Percentiles rank a stretch among this genome's conserved stretches.
Evolutionary conservation across 2,329 filamentous ascomycete genomes (phyloP).

Genomic region (Monosporascus sp.): DNA sequence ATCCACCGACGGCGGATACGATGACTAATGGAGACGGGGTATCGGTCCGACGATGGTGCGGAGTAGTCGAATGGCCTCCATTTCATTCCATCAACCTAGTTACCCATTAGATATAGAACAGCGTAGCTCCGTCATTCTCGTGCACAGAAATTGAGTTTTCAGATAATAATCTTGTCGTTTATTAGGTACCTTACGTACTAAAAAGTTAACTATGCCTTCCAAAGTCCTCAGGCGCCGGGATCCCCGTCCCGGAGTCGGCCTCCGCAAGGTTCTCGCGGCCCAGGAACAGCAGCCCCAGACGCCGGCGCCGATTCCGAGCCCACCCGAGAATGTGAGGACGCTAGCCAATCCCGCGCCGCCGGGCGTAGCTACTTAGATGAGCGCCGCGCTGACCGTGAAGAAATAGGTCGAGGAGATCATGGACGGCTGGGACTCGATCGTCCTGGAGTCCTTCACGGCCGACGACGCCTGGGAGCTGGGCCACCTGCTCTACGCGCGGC

Average conservation of each 20-base stretch:
- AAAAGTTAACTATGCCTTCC: not conserved
- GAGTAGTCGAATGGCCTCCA: no score
- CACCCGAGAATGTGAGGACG: constrained; percentile 7
- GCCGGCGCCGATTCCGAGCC: constrained; percentile 8
- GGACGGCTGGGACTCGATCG: constrained; percentile 38
- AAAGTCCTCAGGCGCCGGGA: not conserved
- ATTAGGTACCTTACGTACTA: no score
- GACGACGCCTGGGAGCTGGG: constrained; percentile 63
- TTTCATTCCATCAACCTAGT: no score
- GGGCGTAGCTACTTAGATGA: not conserved
- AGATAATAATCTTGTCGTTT: no score
- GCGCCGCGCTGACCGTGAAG: not conserved
- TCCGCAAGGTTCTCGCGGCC: not conserved
- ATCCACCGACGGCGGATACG: no score
- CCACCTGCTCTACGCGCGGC: constrained; percentile 57
- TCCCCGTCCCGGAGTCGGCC: not conserved
- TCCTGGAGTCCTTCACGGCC: constrained; percentile 52
- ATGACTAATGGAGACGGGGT: no score
- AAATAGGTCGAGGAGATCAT: constrained; percentile 25
- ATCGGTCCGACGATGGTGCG: no score
- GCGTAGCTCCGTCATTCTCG: no score
- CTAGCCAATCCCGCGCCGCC: not conserved
- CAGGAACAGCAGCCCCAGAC: not conserved
- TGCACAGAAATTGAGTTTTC: no score
- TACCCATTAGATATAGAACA: no score